Base-by-base conservation (phyloP, 352 stramenopile genomes). In the Bremia lactucae region DNA sequence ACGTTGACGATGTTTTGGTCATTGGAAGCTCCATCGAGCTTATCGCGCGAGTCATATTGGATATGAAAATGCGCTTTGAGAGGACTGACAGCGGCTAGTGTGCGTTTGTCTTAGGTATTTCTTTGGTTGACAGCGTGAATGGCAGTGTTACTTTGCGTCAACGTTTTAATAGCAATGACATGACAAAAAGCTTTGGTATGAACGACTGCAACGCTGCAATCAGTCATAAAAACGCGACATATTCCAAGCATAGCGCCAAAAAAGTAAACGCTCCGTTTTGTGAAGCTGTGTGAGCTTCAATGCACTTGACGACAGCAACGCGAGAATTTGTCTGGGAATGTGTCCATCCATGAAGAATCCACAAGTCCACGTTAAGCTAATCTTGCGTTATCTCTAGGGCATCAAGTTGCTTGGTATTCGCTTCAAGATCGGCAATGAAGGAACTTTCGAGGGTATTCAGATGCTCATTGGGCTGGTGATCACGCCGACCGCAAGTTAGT, bases 371-470 rank as follows among this genome's bases (percentile, higher is more conserved):
- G 28, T 49, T 31, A 55, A 55, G 40, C 34, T 31, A 0, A 42
- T 40, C 1, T 55, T 49, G 16, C 39, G 39, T 2, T 55, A 44
- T 29, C 34, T 55, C 6, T 28, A 55, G 40, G 47, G 47, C 1
- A 55, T 42, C 28, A 51, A 47, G 34, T 43, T 36, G 28, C 42
- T 46, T 20, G 35, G 49, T 31, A 37, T 37, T 9, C n/a, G 31
- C 31, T 37, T 37, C 31, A 23, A 37, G 31, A 15, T 18, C 2
- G 31, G 31, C 8, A 10, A 14, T 18, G 23, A 37, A 10, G 10
- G 0, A 9, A 37, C 31, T 23, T 36, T n/a, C 29, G 29, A 5
- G n/a, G 29, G 3, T 37, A 15, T 18, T 37, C 31, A 2, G 31
- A 37, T 18, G 31, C 31, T 24, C 1, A 37, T 10, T 37, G 15